Evolutionary conservation across 176 grass and related monocot species (phyloP).

Genomic region (Avena insularis): DNA sequence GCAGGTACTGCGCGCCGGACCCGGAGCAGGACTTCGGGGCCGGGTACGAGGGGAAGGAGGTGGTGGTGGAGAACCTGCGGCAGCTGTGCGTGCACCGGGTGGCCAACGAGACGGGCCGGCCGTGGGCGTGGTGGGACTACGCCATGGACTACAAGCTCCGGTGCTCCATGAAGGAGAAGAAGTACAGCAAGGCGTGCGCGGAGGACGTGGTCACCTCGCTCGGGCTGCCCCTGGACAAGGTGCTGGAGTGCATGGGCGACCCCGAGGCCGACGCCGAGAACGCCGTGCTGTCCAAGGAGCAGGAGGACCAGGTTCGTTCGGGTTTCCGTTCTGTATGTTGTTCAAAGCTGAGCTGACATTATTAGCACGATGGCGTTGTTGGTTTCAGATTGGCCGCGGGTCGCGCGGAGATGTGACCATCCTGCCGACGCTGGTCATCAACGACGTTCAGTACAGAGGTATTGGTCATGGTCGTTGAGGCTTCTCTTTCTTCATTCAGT

Average conservation of each 20-base stretch:
- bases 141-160: constrained; percentile 89
- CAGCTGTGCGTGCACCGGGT: constrained; percentile 93
- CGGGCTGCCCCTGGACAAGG: constrained; percentile 60
- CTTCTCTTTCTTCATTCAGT: neutral
- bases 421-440: constrained; percentile 89
- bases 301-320: constrained; percentile 68
- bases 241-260: constrained; percentile 92
- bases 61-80: constrained; percentile 89
- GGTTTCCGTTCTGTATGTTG: too few species aligned
- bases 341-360: too few species aligned
- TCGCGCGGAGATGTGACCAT: constrained; percentile 90
- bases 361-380: neutral
- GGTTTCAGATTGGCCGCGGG: constrained; percentile 69
- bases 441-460: constrained; percentile 99
- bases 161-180: constrained; percentile 98
- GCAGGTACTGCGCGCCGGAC: constrained; percentile 82
- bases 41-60: constrained; percentile 88
- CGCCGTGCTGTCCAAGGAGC: constrained; percentile 78
- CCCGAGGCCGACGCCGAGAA: constrained; percentile 91
- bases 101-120: constrained; percentile 63
- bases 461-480: neutral
- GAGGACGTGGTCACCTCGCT: constrained; percentile 73
- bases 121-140: constrained; percentile 98
- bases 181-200: constrained; percentile 82
- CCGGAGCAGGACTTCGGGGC: constrained; percentile 80